These are phyloP conservation scores for Colletotrichum cordylinicola DNA, from an alignment of 2,329 filamentous ascomycete genomes.

Conservation along the genomic window DNA sequence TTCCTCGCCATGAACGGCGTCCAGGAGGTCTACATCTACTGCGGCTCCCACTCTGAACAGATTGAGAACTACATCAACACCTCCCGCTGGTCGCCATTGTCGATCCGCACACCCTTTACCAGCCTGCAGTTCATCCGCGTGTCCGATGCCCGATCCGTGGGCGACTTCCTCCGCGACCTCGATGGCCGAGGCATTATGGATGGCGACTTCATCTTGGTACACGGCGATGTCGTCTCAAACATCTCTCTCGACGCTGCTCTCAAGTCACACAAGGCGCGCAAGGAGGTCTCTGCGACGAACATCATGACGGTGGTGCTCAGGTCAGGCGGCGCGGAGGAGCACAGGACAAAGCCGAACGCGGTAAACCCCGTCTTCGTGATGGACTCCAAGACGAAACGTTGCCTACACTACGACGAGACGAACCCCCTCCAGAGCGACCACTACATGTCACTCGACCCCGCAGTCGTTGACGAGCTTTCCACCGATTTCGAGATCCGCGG, in stretches of 20 bases:
- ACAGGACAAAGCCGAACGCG: constrained; percentile 78
- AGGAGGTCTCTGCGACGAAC: constrained; percentile 85
- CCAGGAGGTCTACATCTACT: constrained; percentile 93
- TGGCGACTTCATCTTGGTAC: constrained; percentile 90
- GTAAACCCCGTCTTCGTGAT: constrained; percentile 86
- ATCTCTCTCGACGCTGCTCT: constrained; percentile 82
- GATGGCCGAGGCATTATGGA: constrained; percentile 85
- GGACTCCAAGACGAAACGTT: constrained; percentile 79
- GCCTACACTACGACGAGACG: constrained; percentile 94
- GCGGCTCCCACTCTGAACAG: constrained; percentile 83
- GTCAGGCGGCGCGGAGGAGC: constrained; percentile 71
- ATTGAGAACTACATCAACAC: constrained; percentile 85
- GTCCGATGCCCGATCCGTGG: constrained; percentile 80
- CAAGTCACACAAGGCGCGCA: constrained; percentile 78
- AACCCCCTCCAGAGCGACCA: constrained; percentile 70
- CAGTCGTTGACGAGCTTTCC: constrained; percentile 73
- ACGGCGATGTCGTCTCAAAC: constrained; percentile 92
- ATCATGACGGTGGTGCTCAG: constrained; percentile 97
- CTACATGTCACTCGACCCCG: constrained; percentile 76
- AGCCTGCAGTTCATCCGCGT: constrained; percentile 86
- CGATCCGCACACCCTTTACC: constrained; percentile 70
- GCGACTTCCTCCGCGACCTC: constrained; percentile 93
- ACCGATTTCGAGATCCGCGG: constrained; percentile 81
- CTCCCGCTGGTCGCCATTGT: constrained; percentile 73
- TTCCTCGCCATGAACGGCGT: constrained; percentile 95